Conservation (phyloP, 176 grass and related monocot genomes). For the Eragrostis nindensis region DNA sequence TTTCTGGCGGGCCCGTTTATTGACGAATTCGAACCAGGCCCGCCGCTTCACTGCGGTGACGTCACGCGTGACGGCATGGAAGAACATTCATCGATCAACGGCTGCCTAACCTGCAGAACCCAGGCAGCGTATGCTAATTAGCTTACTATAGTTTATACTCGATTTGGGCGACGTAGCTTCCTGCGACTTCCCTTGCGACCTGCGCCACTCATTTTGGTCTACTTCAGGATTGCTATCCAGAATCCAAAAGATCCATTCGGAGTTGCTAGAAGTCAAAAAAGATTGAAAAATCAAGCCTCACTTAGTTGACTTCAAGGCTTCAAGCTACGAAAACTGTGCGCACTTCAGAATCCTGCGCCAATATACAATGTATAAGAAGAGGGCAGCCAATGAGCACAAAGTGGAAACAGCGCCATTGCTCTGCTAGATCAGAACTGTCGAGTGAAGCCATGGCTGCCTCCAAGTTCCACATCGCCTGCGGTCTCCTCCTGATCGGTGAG, state of each 20-base stretch:
- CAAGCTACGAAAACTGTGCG: not conserved
- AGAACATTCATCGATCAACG: not conserved
- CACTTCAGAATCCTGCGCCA: too few species aligned
- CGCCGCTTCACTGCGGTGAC: not conserved
- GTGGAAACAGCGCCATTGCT: not conserved
- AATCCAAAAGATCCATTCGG: too few species aligned
- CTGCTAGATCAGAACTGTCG: not conserved
- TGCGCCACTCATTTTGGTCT: too few species aligned
- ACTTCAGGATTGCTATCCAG: too few species aligned
- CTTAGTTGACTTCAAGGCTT: constrained; percentile 21
- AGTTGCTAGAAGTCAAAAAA: too few species aligned
- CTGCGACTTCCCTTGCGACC: too few species aligned
- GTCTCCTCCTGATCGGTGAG: constrained; percentile 17
- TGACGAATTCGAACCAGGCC: not conserved
- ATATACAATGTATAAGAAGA: too few species aligned
- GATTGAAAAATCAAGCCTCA: not conserved
- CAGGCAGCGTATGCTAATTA: too few species aligned
- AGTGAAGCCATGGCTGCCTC: constrained; percentile 21
- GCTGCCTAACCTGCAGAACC: too few species aligned
- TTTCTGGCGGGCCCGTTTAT: not conserved
- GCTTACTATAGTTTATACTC: too few species aligned
- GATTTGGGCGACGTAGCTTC: too few species aligned
- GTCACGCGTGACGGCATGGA: not conserved
- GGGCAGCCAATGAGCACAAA: too few species aligned
- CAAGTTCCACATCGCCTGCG: constrained; percentile 27